Evolutionary conservation across 1,139 yeast genomes (phyloP), one percentile per base, ranked within the genome.

Genomic region (Sugiyamaella castrensis): DNA sequence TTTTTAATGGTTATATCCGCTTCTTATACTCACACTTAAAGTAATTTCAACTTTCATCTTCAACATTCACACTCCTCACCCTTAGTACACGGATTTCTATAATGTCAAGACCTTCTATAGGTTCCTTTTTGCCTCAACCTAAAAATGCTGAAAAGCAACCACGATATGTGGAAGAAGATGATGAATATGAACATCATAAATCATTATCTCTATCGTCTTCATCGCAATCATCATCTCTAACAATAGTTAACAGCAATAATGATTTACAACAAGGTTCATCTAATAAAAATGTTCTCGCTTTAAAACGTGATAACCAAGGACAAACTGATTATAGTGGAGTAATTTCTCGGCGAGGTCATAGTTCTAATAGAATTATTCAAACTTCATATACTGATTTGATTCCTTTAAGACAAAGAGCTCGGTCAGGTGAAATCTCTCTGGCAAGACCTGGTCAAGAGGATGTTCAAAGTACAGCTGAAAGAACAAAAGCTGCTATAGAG

Each of bases 401-500:
- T 33, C 82, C 82, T 0, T 60, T 77, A 30, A 64, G 81, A 43
- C 76, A 73, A 40, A 66, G 73, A 15, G 69, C 69, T 35, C 65
- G 67, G 39, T 62, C 67, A 13, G 71, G 70, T 8, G 67, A 65
- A 13, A 46, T 67, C 5, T 54, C 61, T 9, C 59, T 71, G 13
- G 68, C 56, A 0, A 58, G 69, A 37, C 83, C 84, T 0, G 62
- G 75, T 0, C 67, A 68, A 12, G 73, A 69, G 2, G 72, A 70
- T 28, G 68, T 78, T 6, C 61, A 61, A 2, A 67, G 60, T 24
- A 69, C 76, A 1, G 68, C 74, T 4, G 65, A 66, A n/a, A 64
- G 70, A 47, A 82, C 87, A 0, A 72, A 71, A 52, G 66, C 64
- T 2, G 80, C 81, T 0, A 64, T 82, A 11, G 76, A 77, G 37